Percentiles rank a stretch among this genome's conserved stretches.
phyloP scores from a whole-genome alignment of 805 yeast species.

The Pichia membranifaciens region DNA sequence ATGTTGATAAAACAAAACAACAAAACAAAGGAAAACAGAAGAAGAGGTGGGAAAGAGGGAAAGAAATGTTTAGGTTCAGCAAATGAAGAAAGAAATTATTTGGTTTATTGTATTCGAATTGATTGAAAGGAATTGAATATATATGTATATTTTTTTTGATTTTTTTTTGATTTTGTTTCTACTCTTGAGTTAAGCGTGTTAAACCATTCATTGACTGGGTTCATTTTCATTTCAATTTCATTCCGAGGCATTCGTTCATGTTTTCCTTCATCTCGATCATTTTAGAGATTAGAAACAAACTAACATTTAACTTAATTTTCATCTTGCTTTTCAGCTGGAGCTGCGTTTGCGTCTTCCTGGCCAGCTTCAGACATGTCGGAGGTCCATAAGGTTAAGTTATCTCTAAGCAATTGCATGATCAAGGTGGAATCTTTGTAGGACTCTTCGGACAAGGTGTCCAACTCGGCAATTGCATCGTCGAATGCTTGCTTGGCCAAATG shows the following conservation, averaged over 20 bases:
- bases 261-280: too few species aligned
- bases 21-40: slow-evolving; percentile 1
- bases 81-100: background rate
- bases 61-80: too few species aligned
- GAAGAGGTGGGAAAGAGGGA: background rate
- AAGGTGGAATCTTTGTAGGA: slow-evolving; percentile 97
- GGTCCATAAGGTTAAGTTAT: slow-evolving; percentile 97
- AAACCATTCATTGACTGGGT: too few species aligned
- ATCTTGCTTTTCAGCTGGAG: slow-evolving; percentile 12
- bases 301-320: slow-evolving; percentile 21
- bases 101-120: background rate
- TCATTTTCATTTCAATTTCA: too few species aligned
- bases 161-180: too few species aligned
- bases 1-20: background rate
- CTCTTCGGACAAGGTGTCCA: slow-evolving; percentile 96
- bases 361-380: slow-evolving; percentile 84
- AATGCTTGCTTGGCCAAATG: slow-evolving; percentile 98
- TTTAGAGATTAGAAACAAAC: too few species aligned
- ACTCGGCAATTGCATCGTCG: slow-evolving; percentile 98
- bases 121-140: too few species aligned
- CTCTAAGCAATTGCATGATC: slow-evolving; percentile 98
- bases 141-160: too few species aligned
- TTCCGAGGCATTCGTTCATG: too few species aligned
- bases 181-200: too few species aligned
- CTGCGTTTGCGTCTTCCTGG: slow-evolving; percentile 39